Evolutionary conservation across 768 basidiomycete genomes (phyloP), one percentile per base, ranked within the genome.

Genomic region (Russula abietina): DNA sequence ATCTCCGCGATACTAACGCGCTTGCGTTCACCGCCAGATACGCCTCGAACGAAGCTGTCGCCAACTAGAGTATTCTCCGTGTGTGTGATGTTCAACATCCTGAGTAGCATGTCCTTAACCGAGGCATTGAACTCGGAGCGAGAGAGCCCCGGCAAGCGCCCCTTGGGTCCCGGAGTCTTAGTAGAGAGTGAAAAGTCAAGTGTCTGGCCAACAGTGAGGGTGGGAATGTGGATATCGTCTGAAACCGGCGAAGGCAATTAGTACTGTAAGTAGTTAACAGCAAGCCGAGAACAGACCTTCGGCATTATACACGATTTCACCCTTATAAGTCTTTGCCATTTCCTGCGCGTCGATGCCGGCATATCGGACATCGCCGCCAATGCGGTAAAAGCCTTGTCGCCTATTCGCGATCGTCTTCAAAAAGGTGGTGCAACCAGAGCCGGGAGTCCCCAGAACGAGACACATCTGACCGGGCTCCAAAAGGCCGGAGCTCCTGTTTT

Each of bases 211-310:
- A 92, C 90, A 2, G 88, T 89, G 57, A 96, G 75, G 1, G 91
- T 93, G 1, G 91, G 82, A 57, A 93, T 83, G 68, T 95, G 91
- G 43, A 86, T 82, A 70, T 95, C 91, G 68, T 89, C 93, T 87
- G 71, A 69, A 16, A 61, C 57, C 33, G 71, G 43, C 26, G 54
- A 30, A 26, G n/a, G n/a, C n/a, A n/a, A n/a, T n/a, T n/a, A n/a
- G n/a, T n/a, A n/a, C n/a, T n/a, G n/a, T 10, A 52, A 24, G 16
- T 28, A n/a, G 11, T 33, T 36, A 12, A 36, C 12, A 26, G 1
- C 33, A 38, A 28, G 55, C 22, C 52, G 10, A n/a, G 11, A 22
- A 28, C 56, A 26, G 54, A 85, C 88, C 86, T 80, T 90, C 88
- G 71, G 84, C 82, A 64, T 90, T 88, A 70, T 89, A 92, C 3